Percentiles rank a stretch among this genome's conserved stretches.
phyloP scores from a whole-genome alignment of 106 monocot species.

The Amphibolis antarctica region DNA sequence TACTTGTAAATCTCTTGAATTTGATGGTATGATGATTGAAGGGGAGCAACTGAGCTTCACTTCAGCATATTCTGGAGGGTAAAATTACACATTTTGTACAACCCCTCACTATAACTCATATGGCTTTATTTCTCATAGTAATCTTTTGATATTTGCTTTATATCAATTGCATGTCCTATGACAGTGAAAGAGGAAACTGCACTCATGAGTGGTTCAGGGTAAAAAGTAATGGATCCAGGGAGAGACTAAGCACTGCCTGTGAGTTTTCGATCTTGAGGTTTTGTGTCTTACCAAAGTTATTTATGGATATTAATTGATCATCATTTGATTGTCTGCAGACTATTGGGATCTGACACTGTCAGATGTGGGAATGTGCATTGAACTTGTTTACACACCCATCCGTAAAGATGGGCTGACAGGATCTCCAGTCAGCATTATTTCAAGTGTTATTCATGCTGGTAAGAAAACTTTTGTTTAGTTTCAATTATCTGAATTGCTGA shows the following conservation, averaged over 20 bases:
- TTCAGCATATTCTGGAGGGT: constrained; percentile 76
- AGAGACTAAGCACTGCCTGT: constrained; percentile 39
- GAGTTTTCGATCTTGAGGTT: not conserved
- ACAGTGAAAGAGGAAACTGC: constrained; percentile 72
- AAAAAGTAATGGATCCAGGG: constrained; percentile 40
- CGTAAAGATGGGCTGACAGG: constrained; percentile 67
- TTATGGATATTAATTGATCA: not conserved
- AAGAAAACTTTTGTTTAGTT: too few relatives aligned
- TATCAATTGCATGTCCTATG: constrained; percentile 1
- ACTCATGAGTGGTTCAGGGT: constrained; percentile 74
- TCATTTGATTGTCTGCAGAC: constrained; percentile 26
- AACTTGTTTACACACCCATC: constrained; percentile 75
- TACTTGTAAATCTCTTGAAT: constrained; percentile 53
- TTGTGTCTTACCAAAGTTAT: not conserved
- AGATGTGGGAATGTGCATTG: constrained; percentile 60
- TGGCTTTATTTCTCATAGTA: not conserved
- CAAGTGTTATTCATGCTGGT: constrained; percentile 64
- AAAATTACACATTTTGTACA: constrained; percentile 5
- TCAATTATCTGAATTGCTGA: too few relatives aligned
- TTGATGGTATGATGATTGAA: constrained; percentile 65
- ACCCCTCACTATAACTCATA: not conserved
- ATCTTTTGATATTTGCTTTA: too few relatives aligned
- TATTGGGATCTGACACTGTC: constrained; percentile 67
- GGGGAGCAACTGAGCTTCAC: constrained; percentile 54
- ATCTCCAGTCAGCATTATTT: constrained; percentile 32